phyloP scores from a whole-genome alignment of 2,329 filamentous ascomycete species.

The Cryphonectria parasitica region DNA sequence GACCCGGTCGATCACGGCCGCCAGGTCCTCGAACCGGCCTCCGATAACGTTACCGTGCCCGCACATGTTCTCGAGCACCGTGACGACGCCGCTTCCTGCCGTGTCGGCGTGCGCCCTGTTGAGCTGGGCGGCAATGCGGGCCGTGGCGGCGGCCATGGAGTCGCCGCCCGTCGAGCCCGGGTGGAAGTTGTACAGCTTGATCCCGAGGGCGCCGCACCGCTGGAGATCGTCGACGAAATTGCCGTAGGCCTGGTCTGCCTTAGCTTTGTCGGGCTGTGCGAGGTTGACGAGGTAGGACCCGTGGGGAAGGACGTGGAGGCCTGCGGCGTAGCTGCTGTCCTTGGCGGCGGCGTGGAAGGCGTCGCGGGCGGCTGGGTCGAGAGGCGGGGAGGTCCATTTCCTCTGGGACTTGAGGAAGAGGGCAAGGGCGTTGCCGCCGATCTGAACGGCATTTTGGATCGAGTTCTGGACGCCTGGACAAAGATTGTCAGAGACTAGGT shows the following conservation, averaged over 20 bases:
- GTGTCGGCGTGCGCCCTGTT: constrained; percentile 82
- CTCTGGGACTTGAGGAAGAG: constrained; percentile 95
- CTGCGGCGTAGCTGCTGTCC: constrained; percentile 71
- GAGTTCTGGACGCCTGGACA: constrained; percentile 82
- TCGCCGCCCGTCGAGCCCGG: constrained; percentile 80
- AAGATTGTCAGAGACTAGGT: neutral
- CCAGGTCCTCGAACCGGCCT: constrained; percentile 81
- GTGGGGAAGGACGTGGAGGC: constrained; percentile 81
- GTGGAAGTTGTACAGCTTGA: constrained; percentile 96
- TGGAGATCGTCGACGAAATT: constrained; percentile 86
- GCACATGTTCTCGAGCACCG: constrained; percentile 95
- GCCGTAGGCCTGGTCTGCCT: constrained; percentile 83
- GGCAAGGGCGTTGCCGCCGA: constrained; percentile 91
- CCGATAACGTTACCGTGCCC: constrained; percentile 87
- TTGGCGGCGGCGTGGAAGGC: constrained; percentile 72
- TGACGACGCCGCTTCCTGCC: constrained; percentile 65
- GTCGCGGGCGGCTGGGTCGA: constrained; percentile 68
- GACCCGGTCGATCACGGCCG: constrained; percentile 79
- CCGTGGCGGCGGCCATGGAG: constrained; percentile 70
- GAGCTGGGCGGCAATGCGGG: constrained; percentile 78
- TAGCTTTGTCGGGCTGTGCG: constrained; percentile 77
- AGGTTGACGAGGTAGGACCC: constrained; percentile 97
- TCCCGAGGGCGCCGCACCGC: constrained; percentile 84
- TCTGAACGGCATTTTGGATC: constrained; percentile 74
- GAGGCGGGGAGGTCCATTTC: constrained; percentile 86